Evolutionary conservation across 495 filamentous ascomycete species (phyloP).

Genomic region (Penicillium silybi): DNA sequence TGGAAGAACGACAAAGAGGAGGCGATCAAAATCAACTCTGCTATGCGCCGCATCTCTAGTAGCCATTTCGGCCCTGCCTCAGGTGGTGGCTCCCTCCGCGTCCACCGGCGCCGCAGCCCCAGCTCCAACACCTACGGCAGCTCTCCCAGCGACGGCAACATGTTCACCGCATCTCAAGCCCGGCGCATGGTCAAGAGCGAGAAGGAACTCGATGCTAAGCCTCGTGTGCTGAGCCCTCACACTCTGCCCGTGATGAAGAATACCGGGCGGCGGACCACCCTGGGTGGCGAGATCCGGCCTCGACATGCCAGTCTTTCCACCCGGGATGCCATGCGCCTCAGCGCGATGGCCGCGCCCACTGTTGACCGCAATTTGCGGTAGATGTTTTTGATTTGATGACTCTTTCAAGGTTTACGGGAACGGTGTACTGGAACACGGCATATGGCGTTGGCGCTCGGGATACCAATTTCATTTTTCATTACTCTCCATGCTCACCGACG

Average conservation of each 20-base stretch:
- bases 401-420: constrained; percentile 1
- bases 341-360: constrained; percentile 30
- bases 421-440: constrained; percentile 18
- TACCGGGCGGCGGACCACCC: constrained; percentile 46
- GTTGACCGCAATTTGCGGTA: constrained; percentile 9
- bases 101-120: constrained; percentile 62
- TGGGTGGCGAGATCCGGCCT: constrained; percentile 48
- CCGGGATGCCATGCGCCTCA: constrained; percentile 45
- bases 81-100: constrained; percentile 30
- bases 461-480: constrained; percentile 31
- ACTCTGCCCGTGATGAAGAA: constrained; percentile 63
- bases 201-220: constrained; percentile 51
- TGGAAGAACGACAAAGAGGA: constrained; percentile 54
- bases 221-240: constrained; percentile 61
- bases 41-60: constrained; percentile 55
- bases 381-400: neutral
- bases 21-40: constrained; percentile 56
- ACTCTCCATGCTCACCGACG: neutral
- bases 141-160: constrained; percentile 53
- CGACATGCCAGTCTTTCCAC: constrained; percentile 40
- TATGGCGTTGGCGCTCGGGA: constrained; percentile 29
- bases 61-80: constrained; percentile 26
- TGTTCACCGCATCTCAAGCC: constrained; percentile 68
- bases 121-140: constrained; percentile 49
- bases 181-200: constrained; percentile 67